Base-by-base conservation (phyloP, 352 stramenopile species). In the Phytophthora pinifolia region DNA sequence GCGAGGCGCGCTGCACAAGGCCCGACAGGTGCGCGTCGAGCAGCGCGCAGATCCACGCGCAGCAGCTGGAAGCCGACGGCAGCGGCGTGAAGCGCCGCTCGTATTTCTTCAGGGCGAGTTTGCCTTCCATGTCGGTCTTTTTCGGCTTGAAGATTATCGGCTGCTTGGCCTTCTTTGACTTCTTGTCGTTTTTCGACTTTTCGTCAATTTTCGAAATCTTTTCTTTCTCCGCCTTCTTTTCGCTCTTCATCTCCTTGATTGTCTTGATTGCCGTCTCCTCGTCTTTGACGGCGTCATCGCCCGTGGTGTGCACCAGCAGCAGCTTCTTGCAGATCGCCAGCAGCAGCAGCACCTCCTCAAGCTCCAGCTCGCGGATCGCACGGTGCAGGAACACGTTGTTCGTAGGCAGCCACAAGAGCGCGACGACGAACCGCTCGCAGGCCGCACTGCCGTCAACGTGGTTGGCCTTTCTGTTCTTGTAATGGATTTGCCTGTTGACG, bases 301-400 rank as follows among this genome's bases (percentile, higher is more conserved):
- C 67, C 13, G 68, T 55, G n/a, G 62, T 72, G 31, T 75, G 48
- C 32, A 72, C 60, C 36, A 80, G 65, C 58, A 88, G 59, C 33
- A 83, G 73, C 65, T 89, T 89, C 47, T 89, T 86, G 51, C 83
- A 87, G 0, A 89, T 59, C 1, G 78, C 76, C 10, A 94, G 54
- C 32, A 94, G 42, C 17, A 86, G 71, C 32, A 92, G 46, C 43
- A 88, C 81, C 25, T 94, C 84, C 13, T 79, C 61, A 7, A 92
- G 57, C 49, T 83, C 55, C n/a, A 94, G 46, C 44, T 83, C 69
- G 15, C 74, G 77, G 57, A 92, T 84, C 20, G 84, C 84, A 39
- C 74, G 77, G 59, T 92, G 84, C 34, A 94, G 69, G 53, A 94
- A 94, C 37, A 92, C 79, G 20, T 36, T 70, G 56, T 89, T 89